phyloP scores from a whole-genome alignment of 2,329 filamentous ascomycete species.

The Ophiocordyceps polyrhachis-furcata region DNA sequence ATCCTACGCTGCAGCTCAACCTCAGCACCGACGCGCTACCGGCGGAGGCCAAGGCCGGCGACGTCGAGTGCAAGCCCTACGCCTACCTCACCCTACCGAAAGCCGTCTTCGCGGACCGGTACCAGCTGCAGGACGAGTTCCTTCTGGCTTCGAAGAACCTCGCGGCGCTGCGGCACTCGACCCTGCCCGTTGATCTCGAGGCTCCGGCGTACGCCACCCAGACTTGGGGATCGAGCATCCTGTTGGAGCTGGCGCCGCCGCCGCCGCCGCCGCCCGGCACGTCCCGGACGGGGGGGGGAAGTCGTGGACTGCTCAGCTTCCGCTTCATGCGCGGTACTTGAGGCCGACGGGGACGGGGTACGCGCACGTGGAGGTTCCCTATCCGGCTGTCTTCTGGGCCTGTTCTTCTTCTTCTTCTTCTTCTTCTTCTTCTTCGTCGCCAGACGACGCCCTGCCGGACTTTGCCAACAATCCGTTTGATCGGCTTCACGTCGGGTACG shows the following conservation, averaged over 20 bases:
- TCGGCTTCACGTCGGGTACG: slow-evolving; percentile 66
- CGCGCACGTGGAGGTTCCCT: slow-evolving; percentile 43
- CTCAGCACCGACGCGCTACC: slow-evolving; percentile 35
- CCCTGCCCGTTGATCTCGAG: slow-evolving; percentile 72
- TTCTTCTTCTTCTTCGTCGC: background rate
- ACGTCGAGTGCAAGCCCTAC: slow-evolving; percentile 51
- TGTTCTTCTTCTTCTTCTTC: slow-evolving; percentile 26
- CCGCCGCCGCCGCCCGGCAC: too few species aligned
- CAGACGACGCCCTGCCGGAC: slow-evolving; percentile 19
- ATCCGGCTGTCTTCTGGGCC: slow-evolving; percentile 80
- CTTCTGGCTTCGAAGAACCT: slow-evolving; percentile 73
- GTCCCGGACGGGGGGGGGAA: slow-evolving; percentile 13
- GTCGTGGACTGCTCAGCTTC: slow-evolving; percentile 50
- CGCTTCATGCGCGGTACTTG: slow-evolving; percentile 74
- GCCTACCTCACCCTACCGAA: slow-evolving; percentile 71
- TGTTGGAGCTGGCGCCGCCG: slow-evolving; percentile 54
- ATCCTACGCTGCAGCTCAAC: slow-evolving; percentile 57
- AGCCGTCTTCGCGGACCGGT: slow-evolving; percentile 67
- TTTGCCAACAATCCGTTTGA: slow-evolving; percentile 74
- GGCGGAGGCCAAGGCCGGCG: slow-evolving; percentile 14
- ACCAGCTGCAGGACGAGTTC: slow-evolving; percentile 59
- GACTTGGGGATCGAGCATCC: slow-evolving; percentile 60
- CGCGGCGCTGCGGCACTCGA: slow-evolving; percentile 44
- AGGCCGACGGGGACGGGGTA: slow-evolving; percentile 38
- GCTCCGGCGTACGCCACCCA: slow-evolving; percentile 65